Base-by-base conservation (phyloP, 2,329 filamentous ascomycete species). In the Botrytis galanthina region DNA sequence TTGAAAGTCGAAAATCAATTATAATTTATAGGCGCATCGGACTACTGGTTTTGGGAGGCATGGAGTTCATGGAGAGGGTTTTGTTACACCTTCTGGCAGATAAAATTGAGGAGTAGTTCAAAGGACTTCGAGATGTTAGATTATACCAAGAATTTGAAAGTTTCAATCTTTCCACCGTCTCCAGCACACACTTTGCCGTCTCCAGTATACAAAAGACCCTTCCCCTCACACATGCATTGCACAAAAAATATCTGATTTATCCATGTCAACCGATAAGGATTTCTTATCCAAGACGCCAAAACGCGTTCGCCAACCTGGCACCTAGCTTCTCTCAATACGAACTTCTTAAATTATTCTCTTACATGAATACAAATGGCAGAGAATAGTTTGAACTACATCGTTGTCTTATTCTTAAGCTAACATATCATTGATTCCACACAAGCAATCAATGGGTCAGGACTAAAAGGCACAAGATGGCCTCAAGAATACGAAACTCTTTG, bases 401-500 rank as follows among this genome's bases (percentile, higher is more conserved):
- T 68, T 68, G 18, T 68, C 46, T 8, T 39, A 39, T 22, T 51
- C 4, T 29, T 16, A 22, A 32, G 64, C 48, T 68, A 68, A 68
- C 35, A 59, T 44, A 42, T 8, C 37, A 44, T 57, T 57, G 66
- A 70, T 46, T 42, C 18, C 18, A 51, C 9, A 44, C 37, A 42
- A 32, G 16, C 51, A 44, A 37, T 71, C 68, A 71, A 73, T 74
- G 70, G 62, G 54, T 71, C 66, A 57, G 35, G 39, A 44, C 51
- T 59, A 61, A 57, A 66, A 67, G 35, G 60, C 48, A 32, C 71
- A 75, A 73, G 73, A 81, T 81, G 80, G 59, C 76, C n/a, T 75
- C 76, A 59, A 75, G 75, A 66, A 70, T 71, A 66, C 74, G 74
- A 16, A 74, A 70, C 60, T 51, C 79, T 73, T 80, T 84, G 74